Evolutionary conservation across 768 basidiomycete species (phyloP).

Genomic region (Nidularia pulvinata): DNA sequence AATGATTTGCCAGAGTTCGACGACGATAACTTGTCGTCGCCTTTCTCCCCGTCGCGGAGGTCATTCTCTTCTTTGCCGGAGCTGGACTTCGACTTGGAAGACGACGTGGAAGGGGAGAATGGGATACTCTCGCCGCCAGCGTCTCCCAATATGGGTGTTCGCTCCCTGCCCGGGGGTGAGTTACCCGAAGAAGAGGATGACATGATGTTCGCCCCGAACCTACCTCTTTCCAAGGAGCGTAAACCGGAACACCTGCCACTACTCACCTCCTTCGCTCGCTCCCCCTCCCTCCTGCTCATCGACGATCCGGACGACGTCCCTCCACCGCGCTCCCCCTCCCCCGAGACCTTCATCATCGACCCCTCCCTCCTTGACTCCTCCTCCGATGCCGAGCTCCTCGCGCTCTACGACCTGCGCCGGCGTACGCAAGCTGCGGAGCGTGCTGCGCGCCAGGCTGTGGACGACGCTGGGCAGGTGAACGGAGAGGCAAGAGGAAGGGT

Average conservation of each 20-base stretch:
- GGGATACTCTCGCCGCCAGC: conserved; percentile 9
- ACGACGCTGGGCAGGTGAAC: conserved; percentile 28
- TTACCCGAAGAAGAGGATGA: conserved; percentile 25
- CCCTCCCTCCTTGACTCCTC: conserved; percentile 16
- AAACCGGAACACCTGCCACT: no score
- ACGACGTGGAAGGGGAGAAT: conserved; percentile 3
- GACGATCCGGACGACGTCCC: conserved; percentile 36
- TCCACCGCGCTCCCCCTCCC: conserved; percentile 38
- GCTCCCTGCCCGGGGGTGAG: conserved; percentile 31
- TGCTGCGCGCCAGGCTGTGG: conserved; percentile 19
- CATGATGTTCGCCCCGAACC: conserved; percentile 14
- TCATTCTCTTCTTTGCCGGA: background rate
- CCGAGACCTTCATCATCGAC: conserved; percentile 36
- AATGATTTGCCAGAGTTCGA: background rate
- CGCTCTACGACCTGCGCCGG: conserved; percentile 35
- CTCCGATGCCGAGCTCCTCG: conserved; percentile 33
- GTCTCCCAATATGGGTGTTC: conserved; percentile 17
- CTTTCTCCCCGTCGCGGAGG: background rate
- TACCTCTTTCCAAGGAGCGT: conserved; percentile 8
- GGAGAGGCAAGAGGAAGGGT: conserved; percentile 41
- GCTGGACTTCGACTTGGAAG: no score
- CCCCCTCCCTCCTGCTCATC: conserved; percentile 37
- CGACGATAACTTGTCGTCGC: background rate
- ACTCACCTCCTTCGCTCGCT: conserved; percentile 6
- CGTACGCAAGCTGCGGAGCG: conserved; percentile 14